Conservation (phyloP, 148 eudicot genomes). For the Camellia lanceoleosa region DNA sequence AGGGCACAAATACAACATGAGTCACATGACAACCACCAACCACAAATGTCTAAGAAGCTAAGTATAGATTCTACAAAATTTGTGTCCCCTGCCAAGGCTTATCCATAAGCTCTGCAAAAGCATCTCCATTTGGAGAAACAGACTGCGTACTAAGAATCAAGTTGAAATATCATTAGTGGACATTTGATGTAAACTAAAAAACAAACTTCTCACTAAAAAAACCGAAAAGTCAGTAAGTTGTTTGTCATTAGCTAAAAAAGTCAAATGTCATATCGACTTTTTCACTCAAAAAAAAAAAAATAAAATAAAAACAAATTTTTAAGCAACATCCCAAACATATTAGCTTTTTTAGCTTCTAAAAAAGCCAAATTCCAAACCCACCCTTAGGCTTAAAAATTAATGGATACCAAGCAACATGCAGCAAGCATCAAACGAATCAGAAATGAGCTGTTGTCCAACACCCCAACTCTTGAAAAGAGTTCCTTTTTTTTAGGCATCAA, state of each 20-base stretch:
- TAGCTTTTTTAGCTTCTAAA: no score
- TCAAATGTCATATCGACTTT: no score
- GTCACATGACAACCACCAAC: background rate
- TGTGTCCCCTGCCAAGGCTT: background rate
- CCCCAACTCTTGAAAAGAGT: background rate
- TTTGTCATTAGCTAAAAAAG: no score
- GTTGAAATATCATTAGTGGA: background rate
- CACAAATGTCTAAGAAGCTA: background rate
- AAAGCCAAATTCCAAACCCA: no score
- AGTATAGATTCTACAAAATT: background rate
- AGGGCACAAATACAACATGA: background rate
- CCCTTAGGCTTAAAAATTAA: background rate
- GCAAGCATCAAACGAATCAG: slow-evolving; percentile 5
- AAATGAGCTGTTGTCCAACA: background rate
- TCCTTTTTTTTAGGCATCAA: no score
- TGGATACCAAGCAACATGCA: background rate
- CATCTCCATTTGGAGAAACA: background rate
- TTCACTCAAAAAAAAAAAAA: no score
- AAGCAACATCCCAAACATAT: no score
- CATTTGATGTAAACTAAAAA: no score
- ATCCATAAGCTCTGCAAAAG: background rate
- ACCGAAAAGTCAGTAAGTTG: no score
- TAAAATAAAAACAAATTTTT: no score
- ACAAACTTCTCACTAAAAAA: no score
- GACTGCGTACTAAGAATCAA: background rate